These are phyloP conservation scores for Podospora comata DNA, from an alignment of 495 filamentous ascomycete genomes.

Conservation along the genomic window DNA sequence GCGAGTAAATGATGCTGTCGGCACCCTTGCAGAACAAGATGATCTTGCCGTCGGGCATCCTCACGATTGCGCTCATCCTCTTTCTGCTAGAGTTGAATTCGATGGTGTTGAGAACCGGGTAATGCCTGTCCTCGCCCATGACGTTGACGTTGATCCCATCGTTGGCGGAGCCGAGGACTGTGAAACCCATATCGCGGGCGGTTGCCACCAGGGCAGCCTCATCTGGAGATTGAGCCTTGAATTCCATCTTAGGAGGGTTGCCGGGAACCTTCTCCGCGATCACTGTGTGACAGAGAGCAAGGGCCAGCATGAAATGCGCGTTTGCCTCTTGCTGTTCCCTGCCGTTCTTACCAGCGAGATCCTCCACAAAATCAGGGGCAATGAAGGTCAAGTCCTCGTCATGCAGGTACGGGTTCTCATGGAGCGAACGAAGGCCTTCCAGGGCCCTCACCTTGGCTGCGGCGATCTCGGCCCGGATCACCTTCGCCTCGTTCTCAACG, in stretches of 20 bases:
- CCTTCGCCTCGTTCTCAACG: slow-evolving; percentile 72
- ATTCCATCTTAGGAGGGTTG: slow-evolving; percentile 84
- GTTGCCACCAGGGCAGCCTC: slow-evolving; percentile 94
- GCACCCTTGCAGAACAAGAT: slow-evolving; percentile 96
- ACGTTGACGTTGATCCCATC: slow-evolving; percentile 83
- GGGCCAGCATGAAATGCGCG: slow-evolving; percentile 89
- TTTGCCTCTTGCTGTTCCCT: slow-evolving; percentile 70
- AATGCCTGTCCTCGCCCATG: slow-evolving; percentile 79
- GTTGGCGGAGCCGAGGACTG: slow-evolving; percentile 75
- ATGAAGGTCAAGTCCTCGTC: slow-evolving; percentile 91
- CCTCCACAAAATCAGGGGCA: slow-evolving; percentile 79
- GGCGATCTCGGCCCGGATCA: slow-evolving; percentile 75
- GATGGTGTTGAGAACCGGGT: slow-evolving; percentile 85
- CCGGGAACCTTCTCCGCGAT: slow-evolving; percentile 87
- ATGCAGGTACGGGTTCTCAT: slow-evolving; percentile 87
- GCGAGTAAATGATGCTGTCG: slow-evolving; percentile 95
- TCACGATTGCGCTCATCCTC: slow-evolving; percentile 96
- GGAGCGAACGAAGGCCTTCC: slow-evolving; percentile 64
- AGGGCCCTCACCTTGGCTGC: slow-evolving; percentile 70
- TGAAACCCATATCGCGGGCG: slow-evolving; percentile 93
- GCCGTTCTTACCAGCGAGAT: slow-evolving; percentile 75
- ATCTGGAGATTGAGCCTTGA: slow-evolving; percentile 96
- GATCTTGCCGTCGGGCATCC: slow-evolving; percentile 92
- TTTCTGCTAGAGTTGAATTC: slow-evolving; percentile 98
- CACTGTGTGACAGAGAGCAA: slow-evolving; percentile 94